phyloP scores from a whole-genome alignment of 257 asterid species.

The Salvia splendens region DNA sequence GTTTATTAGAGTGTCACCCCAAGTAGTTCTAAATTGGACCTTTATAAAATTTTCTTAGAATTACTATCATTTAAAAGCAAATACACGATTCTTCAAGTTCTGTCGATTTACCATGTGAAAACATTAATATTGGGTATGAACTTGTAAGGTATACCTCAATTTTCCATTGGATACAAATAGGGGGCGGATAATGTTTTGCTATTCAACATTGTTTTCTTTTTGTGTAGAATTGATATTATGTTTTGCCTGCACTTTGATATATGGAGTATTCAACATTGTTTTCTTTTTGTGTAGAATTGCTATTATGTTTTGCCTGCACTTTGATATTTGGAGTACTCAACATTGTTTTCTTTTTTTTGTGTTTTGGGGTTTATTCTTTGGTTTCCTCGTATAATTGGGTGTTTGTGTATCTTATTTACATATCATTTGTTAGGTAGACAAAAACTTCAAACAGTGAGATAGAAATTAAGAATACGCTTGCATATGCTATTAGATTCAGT shows the following conservation, averaged over 20 bases:
- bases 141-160: not conserved
- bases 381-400: conserved; percentile 11
- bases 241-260: not conserved
- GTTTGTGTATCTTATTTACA: not conserved
- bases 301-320: not conserved
- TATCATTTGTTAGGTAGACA: not conserved
- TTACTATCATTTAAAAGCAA: not conserved
- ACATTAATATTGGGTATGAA: not conserved
- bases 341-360: not conserved
- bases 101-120: not conserved
- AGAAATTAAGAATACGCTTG: not conserved
- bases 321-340: not conserved
- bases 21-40: not conserved
- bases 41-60: not conserved
- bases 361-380: not conserved
- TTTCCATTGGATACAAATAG: not conserved
- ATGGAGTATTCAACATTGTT: not conserved
- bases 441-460: not conserved
- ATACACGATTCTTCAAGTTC: not conserved
- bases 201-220: not conserved
- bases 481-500: not conserved
- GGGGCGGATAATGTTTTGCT: not conserved
- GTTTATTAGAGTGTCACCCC: not conserved
- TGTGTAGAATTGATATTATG: not conserved
- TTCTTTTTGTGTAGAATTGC: not conserved